A percentile compares a stretch with the other conserved stretches of the same genome.
Evolutionary conservation across 352 stramenopile species (phyloP).

Genomic region (Pythium aquatile): DNA sequence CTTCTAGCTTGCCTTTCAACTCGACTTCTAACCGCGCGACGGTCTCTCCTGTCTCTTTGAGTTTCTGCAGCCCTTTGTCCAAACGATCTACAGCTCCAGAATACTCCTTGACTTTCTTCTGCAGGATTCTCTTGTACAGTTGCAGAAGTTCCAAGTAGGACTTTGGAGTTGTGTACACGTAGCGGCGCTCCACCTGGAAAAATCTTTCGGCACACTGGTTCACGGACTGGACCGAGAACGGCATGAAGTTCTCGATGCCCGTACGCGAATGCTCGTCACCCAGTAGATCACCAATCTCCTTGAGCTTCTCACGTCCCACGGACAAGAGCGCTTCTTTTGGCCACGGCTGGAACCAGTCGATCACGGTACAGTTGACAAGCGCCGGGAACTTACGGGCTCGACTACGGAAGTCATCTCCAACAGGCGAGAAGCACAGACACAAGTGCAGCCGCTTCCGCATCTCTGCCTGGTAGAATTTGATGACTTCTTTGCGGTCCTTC

Average conservation of each 20-base stretch:
- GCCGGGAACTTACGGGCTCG: constrained; percentile 94
- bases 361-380: constrained; percentile 95
- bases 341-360: constrained; percentile 95
- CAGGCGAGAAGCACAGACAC: constrained; percentile 94
- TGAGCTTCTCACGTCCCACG: constrained; percentile 88
- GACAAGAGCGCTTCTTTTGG: constrained; percentile 92
- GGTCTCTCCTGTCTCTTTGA: constrained; percentile 92
- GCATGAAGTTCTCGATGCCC: constrained; percentile 95
- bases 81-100: constrained; percentile 88
- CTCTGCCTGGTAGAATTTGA: constrained; percentile 94
- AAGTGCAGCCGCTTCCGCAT: constrained; percentile 96
- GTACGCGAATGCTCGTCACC: constrained; percentile 73
- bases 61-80: constrained; percentile 91
- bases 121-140: constrained; percentile 92
- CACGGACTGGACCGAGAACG: constrained; percentile 93
- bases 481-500: constrained; percentile 90
- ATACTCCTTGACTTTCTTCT: constrained; percentile 91
- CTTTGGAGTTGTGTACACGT: constrained; percentile 96
- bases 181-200: constrained; percentile 85
- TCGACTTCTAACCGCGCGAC: constrained; percentile 93
- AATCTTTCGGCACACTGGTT: constrained; percentile 92
- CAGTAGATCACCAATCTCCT: constrained; percentile 82
- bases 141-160: constrained; percentile 95
- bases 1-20: constrained; percentile 94
- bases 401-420: constrained; percentile 94